Evolutionary conservation across 2,329 filamentous ascomycete genomes (phyloP).

Genomic region (Penicillium sp.): DNA sequence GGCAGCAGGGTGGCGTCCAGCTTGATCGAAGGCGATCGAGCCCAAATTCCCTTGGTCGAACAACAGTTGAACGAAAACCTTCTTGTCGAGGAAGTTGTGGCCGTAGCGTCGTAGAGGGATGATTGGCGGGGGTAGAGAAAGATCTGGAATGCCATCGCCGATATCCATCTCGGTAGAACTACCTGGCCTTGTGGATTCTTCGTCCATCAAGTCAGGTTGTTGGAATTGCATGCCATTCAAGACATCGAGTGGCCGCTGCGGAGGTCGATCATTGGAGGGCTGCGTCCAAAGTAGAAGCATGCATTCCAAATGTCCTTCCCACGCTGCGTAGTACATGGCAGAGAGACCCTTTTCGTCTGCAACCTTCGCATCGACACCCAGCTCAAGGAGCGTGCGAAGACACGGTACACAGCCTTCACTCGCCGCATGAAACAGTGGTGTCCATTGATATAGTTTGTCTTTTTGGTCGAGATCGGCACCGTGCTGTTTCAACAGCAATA

Average conservation of each 20-base stretch:
- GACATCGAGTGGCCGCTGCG: constrained; percentile 32
- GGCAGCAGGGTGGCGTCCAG: constrained; percentile 91
- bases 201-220: constrained; percentile 25
- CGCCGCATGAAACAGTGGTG: constrained; percentile 89
- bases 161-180: constrained; percentile 62
- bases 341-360: constrained; percentile 88
- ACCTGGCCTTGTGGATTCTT: constrained; percentile 30
- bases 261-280: constrained; percentile 18
- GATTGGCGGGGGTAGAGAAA: constrained; percentile 90
- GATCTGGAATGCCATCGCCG: constrained; percentile 80
- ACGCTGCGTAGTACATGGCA: constrained; percentile 96
- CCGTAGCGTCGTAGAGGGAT: constrained; percentile 92
- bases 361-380: constrained; percentile 71
- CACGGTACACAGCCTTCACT: constrained; percentile 93
- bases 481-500: constrained; percentile 75
- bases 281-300: constrained; percentile 72
- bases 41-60: constrained; percentile 67
- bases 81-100: constrained; percentile 97
- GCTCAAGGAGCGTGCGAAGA: constrained; percentile 72
- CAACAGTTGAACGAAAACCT: constrained; percentile 88
- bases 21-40: constrained; percentile 91
- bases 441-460: constrained; percentile 97
- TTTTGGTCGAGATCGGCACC: constrained; percentile 86
- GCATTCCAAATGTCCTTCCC: constrained; percentile 93
- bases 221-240: constrained; percentile 34